Conservation (phyloP, 192 early-diverging fungal species). For the Funneliformis geosporum region DNA sequence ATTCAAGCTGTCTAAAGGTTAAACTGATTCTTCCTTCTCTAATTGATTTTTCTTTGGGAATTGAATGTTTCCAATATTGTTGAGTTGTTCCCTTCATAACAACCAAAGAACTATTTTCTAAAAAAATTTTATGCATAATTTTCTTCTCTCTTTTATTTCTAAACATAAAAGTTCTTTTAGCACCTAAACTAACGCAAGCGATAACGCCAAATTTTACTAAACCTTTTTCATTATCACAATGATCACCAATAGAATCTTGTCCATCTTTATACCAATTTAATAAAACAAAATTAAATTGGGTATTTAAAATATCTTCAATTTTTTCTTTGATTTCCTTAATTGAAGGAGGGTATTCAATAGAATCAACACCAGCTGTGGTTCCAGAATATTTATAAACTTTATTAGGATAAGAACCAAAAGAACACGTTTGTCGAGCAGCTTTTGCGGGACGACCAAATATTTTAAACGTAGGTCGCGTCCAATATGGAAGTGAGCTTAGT, state of each 20-base stretch:
- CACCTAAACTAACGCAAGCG: constrained; percentile 24
- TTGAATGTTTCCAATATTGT: constrained; percentile 24
- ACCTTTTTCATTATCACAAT: constrained; percentile 24
- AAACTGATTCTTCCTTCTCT: constrained; percentile 23
- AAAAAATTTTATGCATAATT: neutral
- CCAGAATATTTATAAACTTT: constrained; percentile 28
- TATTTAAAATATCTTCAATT: constrained; percentile 19
- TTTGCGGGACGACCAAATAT: constrained; percentile 15
- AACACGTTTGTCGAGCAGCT: constrained; percentile 15
- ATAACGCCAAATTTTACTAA: constrained; percentile 1
- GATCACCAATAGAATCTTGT: constrained; percentile 26
- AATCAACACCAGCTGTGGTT: neutral
- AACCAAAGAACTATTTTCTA: constrained; percentile 21
- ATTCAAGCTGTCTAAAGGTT: constrained; percentile 18
- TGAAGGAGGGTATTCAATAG: constrained; percentile 16
- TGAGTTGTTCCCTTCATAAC: constrained; percentile 32
- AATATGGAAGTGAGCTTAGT: constrained; percentile 19
- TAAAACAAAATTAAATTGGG: constrained; percentile 28
- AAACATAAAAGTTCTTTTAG: constrained; percentile 27
- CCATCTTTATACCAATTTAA: constrained; percentile 33
- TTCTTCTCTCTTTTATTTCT: constrained; percentile 23
- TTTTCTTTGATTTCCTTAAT: constrained; percentile 11
- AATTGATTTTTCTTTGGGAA: constrained; percentile 20
- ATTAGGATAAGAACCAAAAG: constrained; percentile 19
- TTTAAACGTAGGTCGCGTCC: constrained; percentile 27